Conservation (phyloP, 106 monocot species). For the Acorus gramineus region DNA sequence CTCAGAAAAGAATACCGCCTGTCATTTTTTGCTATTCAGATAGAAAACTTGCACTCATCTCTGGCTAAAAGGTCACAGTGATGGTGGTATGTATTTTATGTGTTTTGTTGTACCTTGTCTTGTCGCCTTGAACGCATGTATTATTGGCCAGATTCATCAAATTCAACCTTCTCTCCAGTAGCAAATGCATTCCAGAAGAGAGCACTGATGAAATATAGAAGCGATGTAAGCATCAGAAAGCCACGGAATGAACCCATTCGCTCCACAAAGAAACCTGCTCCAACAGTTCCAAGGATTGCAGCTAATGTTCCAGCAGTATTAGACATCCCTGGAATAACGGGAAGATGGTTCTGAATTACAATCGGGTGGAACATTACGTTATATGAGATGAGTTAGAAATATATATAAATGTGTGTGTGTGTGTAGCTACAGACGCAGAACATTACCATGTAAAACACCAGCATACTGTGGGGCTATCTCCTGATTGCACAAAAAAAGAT, state of each 20-base stretch:
- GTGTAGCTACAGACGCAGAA: background rate
- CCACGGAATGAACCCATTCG: slow-evolving; percentile 87
- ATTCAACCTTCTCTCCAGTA: slow-evolving; percentile 64
- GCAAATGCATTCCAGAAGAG: slow-evolving; percentile 78
- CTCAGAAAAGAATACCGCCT: too few relatives aligned
- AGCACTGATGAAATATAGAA: slow-evolving; percentile 49
- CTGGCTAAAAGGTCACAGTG: too few relatives aligned
- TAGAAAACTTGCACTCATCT: too few relatives aligned
- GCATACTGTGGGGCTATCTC: slow-evolving; percentile 89
- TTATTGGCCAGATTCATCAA: slow-evolving; percentile 18
- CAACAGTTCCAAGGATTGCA: slow-evolving; percentile 82
- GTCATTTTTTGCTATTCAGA: too few relatives aligned
- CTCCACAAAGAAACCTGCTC: slow-evolving; percentile 87
- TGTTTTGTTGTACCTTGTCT: too few relatives aligned
- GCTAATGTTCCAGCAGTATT: slow-evolving; percentile 89
- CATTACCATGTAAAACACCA: slow-evolving; percentile 74
- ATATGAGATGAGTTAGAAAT: too few relatives aligned
- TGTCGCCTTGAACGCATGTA: too few relatives aligned
- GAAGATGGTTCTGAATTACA: too few relatives aligned
- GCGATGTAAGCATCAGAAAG: slow-evolving; percentile 76
- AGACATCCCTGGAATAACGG: slow-evolving; percentile 54
- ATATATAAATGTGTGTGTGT: too few relatives aligned
- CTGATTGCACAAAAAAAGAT: slow-evolving; percentile 21
- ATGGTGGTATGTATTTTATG: too few relatives aligned
- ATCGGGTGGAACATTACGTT: too few relatives aligned